Evolutionary conservation across 805 yeast species (phyloP), one percentile per base, ranked within the genome.

Genomic region (Nakazawaea siamensis): DNA sequence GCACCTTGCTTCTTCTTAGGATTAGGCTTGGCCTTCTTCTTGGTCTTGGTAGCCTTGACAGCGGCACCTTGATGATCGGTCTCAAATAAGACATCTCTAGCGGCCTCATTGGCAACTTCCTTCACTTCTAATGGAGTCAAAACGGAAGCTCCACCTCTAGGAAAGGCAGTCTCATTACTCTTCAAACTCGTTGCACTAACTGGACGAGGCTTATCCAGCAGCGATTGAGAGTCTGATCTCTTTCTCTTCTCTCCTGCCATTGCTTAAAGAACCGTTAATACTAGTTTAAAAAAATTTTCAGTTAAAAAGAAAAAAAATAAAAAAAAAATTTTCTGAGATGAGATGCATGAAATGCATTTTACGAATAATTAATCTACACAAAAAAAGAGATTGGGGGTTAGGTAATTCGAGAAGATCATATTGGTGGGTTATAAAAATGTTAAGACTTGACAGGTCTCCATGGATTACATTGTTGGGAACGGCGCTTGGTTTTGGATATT

Each of bases 61-160:
- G 31, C 27, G 18, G 24, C 15, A 28, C 19, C 17, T n/a, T 15
- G 14, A 26, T 19, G 35, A 29, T 43, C 37, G 31, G 52, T 18
- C 41, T 61, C 90, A 43, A 84, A 83, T 33, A 88, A 62, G 27
- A 84, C 92, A 60, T 92, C 98, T 43, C 73, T 74, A 16, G 88
- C 78, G 32, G 90, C 99, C 57, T 90, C 94, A 53, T 86, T 87
- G 27, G 95, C 80, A 34, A 90, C 90, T 52, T 86, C 92, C 55
- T 86, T 87, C 45, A 86, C 76, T 59, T 92, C 99, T 45, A 92
- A 62, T 5, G 97, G 87, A 3, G 95, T 74, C 50, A 92, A 69
- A 18, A 76, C 84, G 18, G 90, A 73, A 10, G 80, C 76, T 33
- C 98, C 98, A 48, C 98, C 98, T 75, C 99, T 82, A 33, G 98